Evolutionary conservation across 129 eudicot species (phyloP).

Genomic region (Oenanthe sinensis): DNA sequence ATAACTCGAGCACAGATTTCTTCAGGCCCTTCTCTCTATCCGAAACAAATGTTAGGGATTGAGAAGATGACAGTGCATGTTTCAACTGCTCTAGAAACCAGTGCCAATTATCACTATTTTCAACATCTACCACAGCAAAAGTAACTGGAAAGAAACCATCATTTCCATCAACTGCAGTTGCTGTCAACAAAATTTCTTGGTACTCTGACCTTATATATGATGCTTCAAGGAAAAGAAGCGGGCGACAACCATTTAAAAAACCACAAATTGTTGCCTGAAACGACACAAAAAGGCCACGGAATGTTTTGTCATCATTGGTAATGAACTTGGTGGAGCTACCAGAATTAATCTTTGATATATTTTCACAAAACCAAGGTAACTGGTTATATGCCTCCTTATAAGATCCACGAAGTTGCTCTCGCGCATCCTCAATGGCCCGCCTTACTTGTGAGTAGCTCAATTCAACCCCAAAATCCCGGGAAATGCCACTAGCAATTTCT

Average conservation of each 20-base stretch:
- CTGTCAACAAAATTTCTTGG: conserved; percentile 64
- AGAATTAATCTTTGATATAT: conserved; percentile 55
- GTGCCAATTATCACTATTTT: conserved; percentile 52
- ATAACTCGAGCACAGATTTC: conserved; percentile 40
- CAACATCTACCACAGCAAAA: conserved; percentile 57
- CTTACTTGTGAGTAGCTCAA: conserved; percentile 39
- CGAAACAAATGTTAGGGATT: conserved; percentile 56
- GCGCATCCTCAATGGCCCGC: conserved; percentile 32
- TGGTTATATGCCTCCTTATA: conserved; percentile 52
- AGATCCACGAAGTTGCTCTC: conserved; percentile 56
- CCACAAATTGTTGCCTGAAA: conserved; percentile 45
- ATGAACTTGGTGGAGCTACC: conserved; percentile 50
- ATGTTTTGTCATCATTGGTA: conserved; percentile 46
- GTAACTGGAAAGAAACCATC: conserved; percentile 77
- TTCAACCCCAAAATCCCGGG: conserved; percentile 37
- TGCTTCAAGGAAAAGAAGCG: conserved; percentile 73
- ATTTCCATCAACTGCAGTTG: conserved; percentile 71
- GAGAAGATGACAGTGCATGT: conserved; percentile 36
- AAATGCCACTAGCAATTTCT: conserved; percentile 49
- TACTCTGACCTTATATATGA: conserved; percentile 50
- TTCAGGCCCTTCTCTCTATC: conserved; percentile 62
- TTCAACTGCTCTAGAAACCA: conserved; percentile 64
- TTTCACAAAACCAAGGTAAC: conserved; percentile 55
- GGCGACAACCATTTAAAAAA: conserved; percentile 58
- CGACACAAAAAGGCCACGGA: conserved; percentile 47